Percentiles rank a stretch among this genome's conserved stretches.
Conservation (phyloP, 2,329 filamentous ascomycete species). For the Beauveria pseudobassiana region DNA sequence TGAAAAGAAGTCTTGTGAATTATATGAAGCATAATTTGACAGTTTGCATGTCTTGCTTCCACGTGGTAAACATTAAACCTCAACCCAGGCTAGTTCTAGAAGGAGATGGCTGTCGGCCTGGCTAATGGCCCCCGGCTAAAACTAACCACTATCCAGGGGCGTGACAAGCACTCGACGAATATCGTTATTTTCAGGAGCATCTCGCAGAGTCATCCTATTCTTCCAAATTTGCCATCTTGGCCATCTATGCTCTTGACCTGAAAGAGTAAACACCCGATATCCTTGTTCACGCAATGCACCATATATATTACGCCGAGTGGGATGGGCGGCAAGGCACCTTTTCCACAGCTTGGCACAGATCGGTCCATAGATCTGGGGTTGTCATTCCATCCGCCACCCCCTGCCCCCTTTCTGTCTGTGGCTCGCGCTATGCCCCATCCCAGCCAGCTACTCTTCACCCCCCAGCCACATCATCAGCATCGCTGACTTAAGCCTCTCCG, state of each 20-base stretch:
- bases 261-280: conserved; percentile 5
- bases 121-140: neutral
- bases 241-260: neutral
- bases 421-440: neutral
- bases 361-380: conserved; percentile 9
- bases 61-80: neutral
- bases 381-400: neutral
- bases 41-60: conserved; percentile 8
- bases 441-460: neutral
- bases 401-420: neutral
- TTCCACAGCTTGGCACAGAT: conserved; percentile 1
- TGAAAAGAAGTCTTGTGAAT: neutral
- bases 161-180: neutral
- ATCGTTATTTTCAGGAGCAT: neutral
- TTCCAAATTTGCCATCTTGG: neutral
- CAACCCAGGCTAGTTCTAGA: neutral
- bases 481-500: conserved; percentile 11
- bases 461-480: conserved; percentile 2
- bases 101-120: neutral
- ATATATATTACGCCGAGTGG: neutral
- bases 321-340: neutral
- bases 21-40: neutral
- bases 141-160: neutral
- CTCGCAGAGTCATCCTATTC: neutral
- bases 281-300: neutral